Evolutionary conservation across 2,329 filamentous ascomycete species (phyloP).

Genomic region (Cladophialophora immunda): DNA sequence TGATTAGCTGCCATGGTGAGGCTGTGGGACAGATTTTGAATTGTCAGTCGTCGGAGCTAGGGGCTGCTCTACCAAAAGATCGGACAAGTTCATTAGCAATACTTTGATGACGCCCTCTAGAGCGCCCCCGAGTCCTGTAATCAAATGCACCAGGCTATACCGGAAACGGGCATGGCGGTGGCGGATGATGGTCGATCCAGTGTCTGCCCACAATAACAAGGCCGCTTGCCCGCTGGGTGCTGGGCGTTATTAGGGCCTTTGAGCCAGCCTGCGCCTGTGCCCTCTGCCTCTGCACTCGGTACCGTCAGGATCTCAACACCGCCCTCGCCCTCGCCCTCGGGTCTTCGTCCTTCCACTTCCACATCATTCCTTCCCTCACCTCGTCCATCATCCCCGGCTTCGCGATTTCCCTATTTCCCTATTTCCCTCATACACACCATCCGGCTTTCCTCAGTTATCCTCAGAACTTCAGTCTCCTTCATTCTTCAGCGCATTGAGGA

Average conservation of each 20-base stretch:
- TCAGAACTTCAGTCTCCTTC: neutral
- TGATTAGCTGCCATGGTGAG: constrained; percentile 43
- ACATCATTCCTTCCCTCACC: constrained; percentile 7
- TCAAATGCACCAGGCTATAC: neutral
- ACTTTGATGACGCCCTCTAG: neutral
- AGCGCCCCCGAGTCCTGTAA: neutral
- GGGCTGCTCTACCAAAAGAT: neutral
- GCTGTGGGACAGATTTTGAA: neutral
- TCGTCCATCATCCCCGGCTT: constrained; percentile 13
- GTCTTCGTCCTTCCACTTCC: constrained; percentile 12
- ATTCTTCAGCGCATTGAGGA: neutral
- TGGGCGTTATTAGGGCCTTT: too few relatives aligned
- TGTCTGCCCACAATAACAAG: constrained; percentile 2
- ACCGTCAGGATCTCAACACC: neutral
- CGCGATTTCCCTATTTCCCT: constrained; percentile 2
- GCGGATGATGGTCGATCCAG: neutral
- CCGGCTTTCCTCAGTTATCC: constrained; percentile 6
- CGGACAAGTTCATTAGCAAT: neutral
- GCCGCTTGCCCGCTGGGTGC: neutral
- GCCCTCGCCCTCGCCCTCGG: neutral
- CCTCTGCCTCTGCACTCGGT: neutral
- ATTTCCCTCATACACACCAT: constrained; percentile 11
- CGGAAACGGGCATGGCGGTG: neutral
- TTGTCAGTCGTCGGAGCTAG: neutral
- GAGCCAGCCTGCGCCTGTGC: neutral